phyloP scores from a whole-genome alignment of 1,284 basidiomycete species.

The Cryptococcus maquisensis region DNA sequence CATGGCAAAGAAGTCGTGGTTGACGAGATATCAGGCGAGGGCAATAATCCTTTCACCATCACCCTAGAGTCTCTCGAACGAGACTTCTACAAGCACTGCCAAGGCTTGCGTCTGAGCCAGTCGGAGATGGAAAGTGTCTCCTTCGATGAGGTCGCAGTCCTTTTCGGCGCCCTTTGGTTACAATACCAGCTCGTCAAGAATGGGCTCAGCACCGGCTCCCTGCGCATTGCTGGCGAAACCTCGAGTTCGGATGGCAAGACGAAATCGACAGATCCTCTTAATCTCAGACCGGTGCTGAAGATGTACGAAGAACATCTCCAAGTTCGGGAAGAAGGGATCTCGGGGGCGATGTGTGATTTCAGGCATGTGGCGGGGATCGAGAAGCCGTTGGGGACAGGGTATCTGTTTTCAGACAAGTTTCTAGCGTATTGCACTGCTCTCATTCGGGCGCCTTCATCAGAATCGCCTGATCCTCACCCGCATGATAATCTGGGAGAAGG shows the following conservation, averaged over 20 bases:
- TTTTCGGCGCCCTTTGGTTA: slow-evolving; percentile 58
- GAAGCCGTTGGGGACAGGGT: slow-evolving; percentile 31
- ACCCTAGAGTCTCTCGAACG: slow-evolving; percentile 50
- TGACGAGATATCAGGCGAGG: slow-evolving; percentile 19
- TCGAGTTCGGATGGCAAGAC: slow-evolving; percentile 13
- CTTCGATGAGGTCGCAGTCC: slow-evolving; percentile 66
- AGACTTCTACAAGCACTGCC: slow-evolving; percentile 58
- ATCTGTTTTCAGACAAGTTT: slow-evolving; percentile 65
- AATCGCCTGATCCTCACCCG: slow-evolving; percentile 20
- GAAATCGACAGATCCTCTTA: slow-evolving; percentile 54
- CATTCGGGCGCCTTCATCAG: slow-evolving; percentile 31
- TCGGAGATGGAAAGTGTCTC: slow-evolving; percentile 53
- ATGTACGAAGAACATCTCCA: slow-evolving; percentile 56
- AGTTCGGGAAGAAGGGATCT: slow-evolving; percentile 10
- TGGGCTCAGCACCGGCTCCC: slow-evolving; percentile 61
- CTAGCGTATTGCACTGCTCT: slow-evolving; percentile 53
- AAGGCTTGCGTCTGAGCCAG: slow-evolving; percentile 50
- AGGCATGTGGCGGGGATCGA: slow-evolving; percentile 11
- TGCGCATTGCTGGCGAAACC: slow-evolving; percentile 45
- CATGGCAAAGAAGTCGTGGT: slow-evolving; percentile 40
- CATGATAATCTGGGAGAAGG: slow-evolving; percentile 10
- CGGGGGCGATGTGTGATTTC: slow-evolving; percentile 26
- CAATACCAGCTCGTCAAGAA: slow-evolving; percentile 64
- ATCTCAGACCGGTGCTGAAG: slow-evolving; percentile 57
- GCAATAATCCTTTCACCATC: slow-evolving; percentile 54